phyloP scores from a whole-genome alignment of 768 basidiomycete genomes.

The Tubosaeta brunneosetosa region DNA sequence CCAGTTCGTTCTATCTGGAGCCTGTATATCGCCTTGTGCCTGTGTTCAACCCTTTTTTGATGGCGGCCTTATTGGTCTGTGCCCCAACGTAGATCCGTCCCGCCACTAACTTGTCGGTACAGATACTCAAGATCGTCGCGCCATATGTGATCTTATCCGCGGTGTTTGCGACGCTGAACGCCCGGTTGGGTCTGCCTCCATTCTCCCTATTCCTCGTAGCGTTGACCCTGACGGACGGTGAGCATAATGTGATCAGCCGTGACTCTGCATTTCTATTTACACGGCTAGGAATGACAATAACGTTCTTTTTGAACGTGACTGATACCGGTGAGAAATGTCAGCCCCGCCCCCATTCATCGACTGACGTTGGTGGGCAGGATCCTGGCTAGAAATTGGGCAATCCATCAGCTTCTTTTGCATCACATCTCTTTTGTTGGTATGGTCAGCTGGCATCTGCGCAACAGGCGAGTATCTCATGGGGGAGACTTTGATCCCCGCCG shows the following conservation, averaged over 20 bases:
- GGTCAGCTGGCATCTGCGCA: slow-evolving; percentile 73
- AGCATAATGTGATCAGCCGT: slow-evolving; percentile 1
- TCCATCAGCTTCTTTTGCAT: slow-evolving; percentile 87
- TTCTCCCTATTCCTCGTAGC: slow-evolving; percentile 80
- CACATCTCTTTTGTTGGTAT: slow-evolving; percentile 70
- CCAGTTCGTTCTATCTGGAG: slow-evolving; percentile 77
- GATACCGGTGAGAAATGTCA: slow-evolving; percentile 56
- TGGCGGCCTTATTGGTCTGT: slow-evolving; percentile 66
- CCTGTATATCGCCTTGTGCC: slow-evolving; percentile 86
- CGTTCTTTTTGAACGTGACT: slow-evolving; percentile 79
- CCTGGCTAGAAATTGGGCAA: slow-evolving; percentile 88
- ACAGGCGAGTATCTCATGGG: slow-evolving; percentile 69
- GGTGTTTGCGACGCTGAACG: slow-evolving; percentile 64
- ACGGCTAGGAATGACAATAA: slow-evolving; percentile 66
- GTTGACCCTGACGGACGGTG: slow-evolving; percentile 44
- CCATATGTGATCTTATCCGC: slow-evolving; percentile 77
- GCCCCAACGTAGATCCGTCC: neutral
- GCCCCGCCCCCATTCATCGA: neutral
- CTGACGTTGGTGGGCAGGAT: slow-evolving; percentile 40
- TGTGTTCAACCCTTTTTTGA: slow-evolving; percentile 80
- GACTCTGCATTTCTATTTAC: slow-evolving; percentile 1
- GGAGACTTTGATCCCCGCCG: slow-evolving; percentile 22
- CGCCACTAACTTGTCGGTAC: slow-evolving; percentile 1
- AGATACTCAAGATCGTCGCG: slow-evolving; percentile 80
- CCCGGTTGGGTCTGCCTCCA: slow-evolving; percentile 62